Conservation (phyloP, 768 basidiomycete genomes). For the Chalciporus sphaerocephalus region DNA sequence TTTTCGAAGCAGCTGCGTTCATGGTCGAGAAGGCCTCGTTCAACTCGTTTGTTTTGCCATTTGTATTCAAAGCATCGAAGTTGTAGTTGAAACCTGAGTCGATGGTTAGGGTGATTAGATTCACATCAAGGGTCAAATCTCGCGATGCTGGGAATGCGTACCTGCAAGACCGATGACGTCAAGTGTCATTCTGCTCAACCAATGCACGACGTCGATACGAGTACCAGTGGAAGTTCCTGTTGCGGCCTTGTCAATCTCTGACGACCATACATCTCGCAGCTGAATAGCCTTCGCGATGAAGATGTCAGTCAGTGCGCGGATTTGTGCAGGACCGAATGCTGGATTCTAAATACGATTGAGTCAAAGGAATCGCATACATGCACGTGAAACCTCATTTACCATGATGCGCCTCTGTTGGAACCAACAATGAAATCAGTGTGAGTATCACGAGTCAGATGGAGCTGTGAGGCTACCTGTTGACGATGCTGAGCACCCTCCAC, state of each 20-base stretch:
- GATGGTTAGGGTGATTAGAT: no score
- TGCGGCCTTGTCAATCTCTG: constrained; percentile 31
- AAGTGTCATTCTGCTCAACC: constrained; percentile 31
- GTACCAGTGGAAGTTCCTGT: constrained; percentile 12
- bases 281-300: constrained; percentile 49
- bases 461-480: no score
- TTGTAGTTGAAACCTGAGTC: constrained; percentile 36
- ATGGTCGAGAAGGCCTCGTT: constrained; percentile 34
- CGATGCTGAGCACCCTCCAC: constrained; percentile 40
- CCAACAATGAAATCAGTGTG: no score
- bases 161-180: constrained; percentile 27
- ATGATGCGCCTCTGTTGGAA: constrained; percentile 25
- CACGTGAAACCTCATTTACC: constrained; percentile 10
- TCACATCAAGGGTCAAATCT: no score
- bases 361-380: neutral
- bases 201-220: constrained; percentile 31
- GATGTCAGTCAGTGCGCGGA: constrained; percentile 52
- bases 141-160: neutral
- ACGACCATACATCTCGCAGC: constrained; percentile 49
- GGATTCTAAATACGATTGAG: constrained; percentile 44
- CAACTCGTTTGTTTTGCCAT: constrained; percentile 28
- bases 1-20: constrained; percentile 11
- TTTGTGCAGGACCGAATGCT: constrained; percentile 58
- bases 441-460: no score
- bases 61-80: constrained; percentile 30